Evolutionary conservation across 352 stramenopile genomes (phyloP), one percentile per base, ranked within the genome.

Genomic region (Phytophthora agathidicida): DNA sequence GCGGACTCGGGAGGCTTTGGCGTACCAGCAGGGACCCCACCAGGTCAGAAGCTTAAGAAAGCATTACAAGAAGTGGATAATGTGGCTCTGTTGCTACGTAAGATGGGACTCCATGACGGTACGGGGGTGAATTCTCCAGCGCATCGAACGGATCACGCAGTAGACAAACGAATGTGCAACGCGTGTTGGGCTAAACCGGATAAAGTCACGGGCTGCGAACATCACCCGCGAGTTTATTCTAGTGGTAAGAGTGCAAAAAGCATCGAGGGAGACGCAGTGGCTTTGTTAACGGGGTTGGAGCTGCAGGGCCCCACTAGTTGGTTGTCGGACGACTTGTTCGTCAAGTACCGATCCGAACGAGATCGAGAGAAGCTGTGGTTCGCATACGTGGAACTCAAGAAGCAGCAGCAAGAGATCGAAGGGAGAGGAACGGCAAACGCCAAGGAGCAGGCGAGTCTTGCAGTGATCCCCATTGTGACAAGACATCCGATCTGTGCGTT

Each of bases 121-220:
- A 47, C 35, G 32, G 65, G 55, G 10, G 55, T 58, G 5, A 45
- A 13, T 0, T 81, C 71, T 19, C 58, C 70, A 6, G 65, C 64
- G n/a, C 61, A 75, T 32, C 68, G 76, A 22, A 45, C 77, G 1
- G 80, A 91, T 43, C 85, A 94, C 52, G 76, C 69, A 4, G 79
- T 89, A 4, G 83, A 94, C 57, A 84, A 77, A 22, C 80, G 83
- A 22, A 91, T 93, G 85, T 94, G 85, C 71, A 75, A 91, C 38
- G 82, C 85, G 0, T 94, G 85, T 44, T 94, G 85, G 85, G 64
- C 79, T 8, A 59, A 70, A 30, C 75, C 85, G 0, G 74, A 74
- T 36, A 88, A 83, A 30, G 30, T 64, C 49, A 91, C 80, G 20
- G 75, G 75, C 22, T 93, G 85, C 36, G 81, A 89, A 35, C 79